phyloP scores from a whole-genome alignment of 768 basidiomycete species.

The Leccinum longicurvipes region DNA sequence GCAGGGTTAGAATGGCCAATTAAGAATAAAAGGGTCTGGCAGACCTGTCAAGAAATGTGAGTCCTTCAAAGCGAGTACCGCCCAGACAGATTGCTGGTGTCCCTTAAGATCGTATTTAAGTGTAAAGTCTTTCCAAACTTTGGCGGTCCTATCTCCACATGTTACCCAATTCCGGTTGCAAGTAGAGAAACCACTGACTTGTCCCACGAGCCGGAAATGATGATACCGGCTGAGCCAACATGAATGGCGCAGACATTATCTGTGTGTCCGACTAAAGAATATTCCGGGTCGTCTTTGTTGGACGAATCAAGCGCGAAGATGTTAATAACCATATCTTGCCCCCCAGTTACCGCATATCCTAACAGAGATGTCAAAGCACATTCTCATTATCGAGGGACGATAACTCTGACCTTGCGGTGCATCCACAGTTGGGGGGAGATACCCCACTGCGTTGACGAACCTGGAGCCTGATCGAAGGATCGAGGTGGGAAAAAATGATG shows the following conservation, averaged over 20 bases:
- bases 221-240: constrained; percentile 61
- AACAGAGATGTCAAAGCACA: constrained; percentile 12
- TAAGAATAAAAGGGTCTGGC: constrained; percentile 12
- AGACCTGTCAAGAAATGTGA: constrained; percentile 79
- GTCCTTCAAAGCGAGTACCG: constrained; percentile 76
- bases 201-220: constrained; percentile 98
- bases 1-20: constrained; percentile 4
- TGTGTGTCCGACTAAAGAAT: constrained; percentile 82
- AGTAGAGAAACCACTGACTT: constrained; percentile 49
- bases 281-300: constrained; percentile 68
- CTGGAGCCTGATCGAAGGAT: constrained; percentile 64
- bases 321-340: constrained; percentile 86
- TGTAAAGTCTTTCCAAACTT: constrained; percentile 85
- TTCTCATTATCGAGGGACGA: background rate
- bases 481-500: constrained; percentile 51
- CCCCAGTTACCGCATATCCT: constrained; percentile 87
- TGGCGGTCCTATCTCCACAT: constrained; percentile 67
- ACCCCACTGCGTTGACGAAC: constrained; percentile 80
- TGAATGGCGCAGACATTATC: constrained; percentile 88
- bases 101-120: constrained; percentile 72
- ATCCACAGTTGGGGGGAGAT: constrained; percentile 64
- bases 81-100: constrained; percentile 93
- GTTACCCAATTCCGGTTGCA: background rate
- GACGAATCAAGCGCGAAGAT: constrained; percentile 63
- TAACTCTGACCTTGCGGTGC: constrained; percentile 61